Evolutionary conservation across 495 filamentous ascomycete genomes (phyloP).

Genomic region (Penicillium samsonianum): DNA sequence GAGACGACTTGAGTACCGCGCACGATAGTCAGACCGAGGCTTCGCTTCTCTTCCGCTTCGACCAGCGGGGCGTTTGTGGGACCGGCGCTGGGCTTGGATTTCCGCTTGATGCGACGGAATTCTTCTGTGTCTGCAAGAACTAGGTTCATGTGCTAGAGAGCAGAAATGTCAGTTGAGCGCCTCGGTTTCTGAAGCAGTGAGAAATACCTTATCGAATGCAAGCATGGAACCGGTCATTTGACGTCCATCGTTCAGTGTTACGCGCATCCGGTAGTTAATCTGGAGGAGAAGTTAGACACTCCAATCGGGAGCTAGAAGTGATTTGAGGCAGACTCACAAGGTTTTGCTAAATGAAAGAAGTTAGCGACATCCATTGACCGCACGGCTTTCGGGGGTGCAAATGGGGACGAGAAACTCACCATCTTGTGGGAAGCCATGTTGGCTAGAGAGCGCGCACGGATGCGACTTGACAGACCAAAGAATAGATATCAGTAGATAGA

Average conservation of each 20-base stretch:
- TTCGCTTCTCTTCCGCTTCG: constrained; percentile 95
- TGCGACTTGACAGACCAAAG: constrained; percentile 67
- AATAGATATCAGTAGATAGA: constrained; percentile 35
- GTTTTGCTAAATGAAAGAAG: constrained; percentile 73
- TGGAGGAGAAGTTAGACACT: constrained; percentile 45
- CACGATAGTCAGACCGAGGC: constrained; percentile 90
- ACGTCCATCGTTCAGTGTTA: constrained; percentile 91
- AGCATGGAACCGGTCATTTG: constrained; percentile 98
- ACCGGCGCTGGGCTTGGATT: constrained; percentile 68
- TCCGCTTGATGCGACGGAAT: constrained; percentile 92
- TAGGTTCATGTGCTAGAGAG: constrained; percentile 90
- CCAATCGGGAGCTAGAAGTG: neutral
- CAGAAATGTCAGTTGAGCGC: constrained; percentile 25
- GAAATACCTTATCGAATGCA: constrained; percentile 88
- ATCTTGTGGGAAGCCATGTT: constrained; percentile 93
- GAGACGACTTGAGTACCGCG: constrained; percentile 92
- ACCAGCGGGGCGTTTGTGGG: constrained; percentile 63
- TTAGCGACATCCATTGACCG: constrained; percentile 74
- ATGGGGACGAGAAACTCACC: constrained; percentile 64
- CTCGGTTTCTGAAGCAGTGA: constrained; percentile 1
- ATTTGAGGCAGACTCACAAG: constrained; percentile 68
- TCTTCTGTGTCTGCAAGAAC: constrained; percentile 99
- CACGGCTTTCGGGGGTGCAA: constrained; percentile 30
- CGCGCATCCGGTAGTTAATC: constrained; percentile 99
- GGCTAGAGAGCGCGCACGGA: constrained; percentile 58